Base-by-base conservation (phyloP, 768 basidiomycete species). In the Asterophora parasitica region DNA sequence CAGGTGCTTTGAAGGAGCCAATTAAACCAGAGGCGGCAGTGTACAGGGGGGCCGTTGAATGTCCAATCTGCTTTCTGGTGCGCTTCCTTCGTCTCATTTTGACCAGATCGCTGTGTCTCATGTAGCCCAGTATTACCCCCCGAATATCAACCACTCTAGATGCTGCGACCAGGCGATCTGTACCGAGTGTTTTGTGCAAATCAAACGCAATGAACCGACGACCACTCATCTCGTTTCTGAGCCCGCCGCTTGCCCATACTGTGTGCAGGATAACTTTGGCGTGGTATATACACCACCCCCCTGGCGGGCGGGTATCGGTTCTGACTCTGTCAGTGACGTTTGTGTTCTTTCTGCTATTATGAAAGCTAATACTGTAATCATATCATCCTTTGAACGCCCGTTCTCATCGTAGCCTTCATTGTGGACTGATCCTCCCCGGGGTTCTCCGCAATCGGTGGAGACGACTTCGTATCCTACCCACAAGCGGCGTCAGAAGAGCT, bases 81-180 rank as follows among this genome's bases (percentile, higher is more conserved):
- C 63, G 85, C 81, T 49, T 46, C 53, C 50, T 36, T 15, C 40
- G 48, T 45, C 23, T 44, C 48, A 51, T 49, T 40, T 60, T 59
- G 36, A 60, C 58, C 65, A 44, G 59, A 68, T 64, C 61, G 52
- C 60, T 55, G 55, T 57, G 31, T 53, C 47, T 49, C 45, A 56
- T 53, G 31, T 16, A 32, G 44, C 20, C 19, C 62, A 99, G 95
- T 97, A 95, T 67, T 99, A 97, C 62, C 96, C 96, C 17, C 78
- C 88, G 38, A 95, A 97, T 67, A 96, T 97, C 68, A 97, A 98
- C 63, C 86, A 85, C 58, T 97, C 96, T 32, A 81, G 96, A 61
- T 99, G 96, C 65, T 99, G 96, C 65, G 94, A 95, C 74, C 96
- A 99, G 58, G 86, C 90, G 16, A 95, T 99, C 52, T 99, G 96